A percentile compares a stretch with the other conserved stretches of the same genome.
Conservation (phyloP, 2,329 filamentous ascomycete species). For the Calonectria pauciramosa region DNA sequence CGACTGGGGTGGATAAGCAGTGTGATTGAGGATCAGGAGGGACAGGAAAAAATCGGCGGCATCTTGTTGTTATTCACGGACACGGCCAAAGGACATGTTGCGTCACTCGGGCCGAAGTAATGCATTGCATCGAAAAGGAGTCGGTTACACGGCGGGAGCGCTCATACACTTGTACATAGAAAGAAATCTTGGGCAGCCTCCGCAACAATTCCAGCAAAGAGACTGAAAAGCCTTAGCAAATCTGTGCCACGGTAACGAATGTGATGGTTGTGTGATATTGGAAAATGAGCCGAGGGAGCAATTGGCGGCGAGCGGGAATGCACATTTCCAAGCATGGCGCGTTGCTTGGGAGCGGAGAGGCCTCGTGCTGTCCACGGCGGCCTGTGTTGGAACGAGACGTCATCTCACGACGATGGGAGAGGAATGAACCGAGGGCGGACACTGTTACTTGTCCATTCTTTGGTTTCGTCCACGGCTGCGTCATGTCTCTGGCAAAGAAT, state of each 20-base stretch:
- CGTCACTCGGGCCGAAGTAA: conserved; percentile 40
- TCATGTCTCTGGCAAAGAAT: conserved; percentile 20
- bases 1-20: conserved; percentile 11
- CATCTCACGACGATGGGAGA: not conserved
- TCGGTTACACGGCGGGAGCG: conserved; percentile 45
- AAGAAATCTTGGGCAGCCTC: conserved; percentile 39
- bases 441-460: conserved; percentile 10
- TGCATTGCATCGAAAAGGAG: conserved; percentile 47
- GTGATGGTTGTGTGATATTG: not conserved
- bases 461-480: not conserved
- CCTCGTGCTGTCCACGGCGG: not conserved
- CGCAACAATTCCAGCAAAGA: conserved; percentile 26
- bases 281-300: not conserved
- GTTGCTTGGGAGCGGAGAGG: not conserved
- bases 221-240: conserved; percentile 27
- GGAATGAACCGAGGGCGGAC: conserved; percentile 1
- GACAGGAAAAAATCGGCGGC: conserved; percentile 33
- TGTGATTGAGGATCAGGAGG: conserved; percentile 19
- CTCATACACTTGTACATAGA: conserved; percentile 47
- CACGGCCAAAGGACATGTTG: conserved; percentile 33
- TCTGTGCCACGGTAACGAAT: not conserved
- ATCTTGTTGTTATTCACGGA: conserved; percentile 35
- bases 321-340: not conserved
- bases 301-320: not conserved
- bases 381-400: conserved; percentile 16